Evolutionary conservation across 495 filamentous ascomycete species (phyloP), one percentile per base, ranked within the genome.

Genomic region (Hyaloscypha hepaticicola): DNA sequence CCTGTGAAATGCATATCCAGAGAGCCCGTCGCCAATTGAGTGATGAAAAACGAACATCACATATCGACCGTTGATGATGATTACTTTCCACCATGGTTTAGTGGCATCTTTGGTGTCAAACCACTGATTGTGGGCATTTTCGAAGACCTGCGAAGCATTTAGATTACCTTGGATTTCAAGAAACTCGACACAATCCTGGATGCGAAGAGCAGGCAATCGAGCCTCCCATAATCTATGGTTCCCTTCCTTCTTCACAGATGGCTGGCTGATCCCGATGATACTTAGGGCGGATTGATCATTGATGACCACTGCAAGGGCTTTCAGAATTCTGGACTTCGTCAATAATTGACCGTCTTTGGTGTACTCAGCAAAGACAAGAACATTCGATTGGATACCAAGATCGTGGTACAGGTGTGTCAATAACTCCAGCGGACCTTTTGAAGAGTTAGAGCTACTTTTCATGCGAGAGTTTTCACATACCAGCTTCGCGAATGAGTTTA

Each of bases 111-210:
- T 26, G 1, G 56, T 55, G 31, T 63, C 55, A 38, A 67, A 60
- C 65, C 65, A 67, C 25, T 67, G 27, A 31, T 64, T 67, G 28
- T 67, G 65, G 9, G 25, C 27, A 22, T 48, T 64, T 48, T 67
- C 60, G 7, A 63, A 55, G 1, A 24, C 21, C 9, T 0, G 21
- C 28, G 63, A 25, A 19, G 11, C 22, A 41, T 34, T 31, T 14
- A 52, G 14, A 27, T 34, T 16, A n/a, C 34, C 41, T 45, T 51
- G 22, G 25, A 29, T 24, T n/a, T 60, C 45, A 16, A 64, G n/a
- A 26, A 63, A 67, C 14, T 25, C 19, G 14, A 63, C 60, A 58
- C 60, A 67, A 31, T 63, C 53, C 12, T 52, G 25, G 24, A 67
- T 45, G 22, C 58, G 21, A 38, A 67, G 58, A 25, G 19, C 28